phyloP scores from a whole-genome alignment of 805 yeast species.

The Henningerozyma blattae region DNA sequence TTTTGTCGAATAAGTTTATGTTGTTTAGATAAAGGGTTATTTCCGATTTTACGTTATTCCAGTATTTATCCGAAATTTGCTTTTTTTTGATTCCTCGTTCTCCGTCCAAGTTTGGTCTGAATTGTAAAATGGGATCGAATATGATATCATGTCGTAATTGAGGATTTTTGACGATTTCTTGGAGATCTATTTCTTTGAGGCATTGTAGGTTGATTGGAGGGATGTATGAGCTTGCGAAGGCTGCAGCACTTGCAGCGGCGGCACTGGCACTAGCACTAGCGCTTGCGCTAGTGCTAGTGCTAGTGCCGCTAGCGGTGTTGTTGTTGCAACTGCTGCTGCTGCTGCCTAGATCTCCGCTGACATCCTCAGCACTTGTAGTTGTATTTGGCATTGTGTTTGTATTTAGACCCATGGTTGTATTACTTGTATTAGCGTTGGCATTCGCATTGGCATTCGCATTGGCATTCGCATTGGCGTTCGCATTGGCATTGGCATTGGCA shows the following conservation, averaged over 20 bases:
- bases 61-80: conserved; percentile 65
- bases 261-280: not conserved
- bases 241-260: no score
- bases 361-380: no score
- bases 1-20: conserved; percentile 18
- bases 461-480: no score
- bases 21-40: conserved; percentile 33
- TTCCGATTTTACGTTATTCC: conserved; percentile 67
- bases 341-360: no score
- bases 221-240: no score
- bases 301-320: no score
- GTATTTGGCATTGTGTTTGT: no score
- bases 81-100: conserved; percentile 78
- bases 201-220: conserved; percentile 82
- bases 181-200: conserved; percentile 74
- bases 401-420: no score
- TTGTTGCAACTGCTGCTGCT: no score
- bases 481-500: conserved; percentile 32
- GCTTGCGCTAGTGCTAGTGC: no score
- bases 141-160: conserved; percentile 87
- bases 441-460: no score
- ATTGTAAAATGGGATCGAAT: conserved; percentile 85
- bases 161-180: conserved; percentile 82
- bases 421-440: no score
- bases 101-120: conserved; percentile 83